phyloP scores from a whole-genome alignment of 768 basidiomycete species.

The Boletus rubescentipes region DNA sequence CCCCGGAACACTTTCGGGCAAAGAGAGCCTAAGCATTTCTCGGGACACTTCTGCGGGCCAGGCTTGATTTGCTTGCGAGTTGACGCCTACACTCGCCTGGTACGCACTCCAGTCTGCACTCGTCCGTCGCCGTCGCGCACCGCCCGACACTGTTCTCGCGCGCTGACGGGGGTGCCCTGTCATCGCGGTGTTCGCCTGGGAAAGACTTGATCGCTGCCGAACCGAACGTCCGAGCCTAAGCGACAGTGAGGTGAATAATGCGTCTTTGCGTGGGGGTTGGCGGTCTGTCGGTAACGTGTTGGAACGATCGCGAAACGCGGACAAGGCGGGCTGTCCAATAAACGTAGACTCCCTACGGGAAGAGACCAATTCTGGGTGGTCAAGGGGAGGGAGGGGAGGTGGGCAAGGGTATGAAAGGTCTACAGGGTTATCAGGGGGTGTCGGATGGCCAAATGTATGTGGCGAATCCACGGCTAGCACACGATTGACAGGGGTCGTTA shows the following conservation, averaged over 20 bases:
- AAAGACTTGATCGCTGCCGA: conserved; percentile 30
- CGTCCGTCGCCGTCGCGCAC: conserved; percentile 42
- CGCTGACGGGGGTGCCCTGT: conserved; percentile 18
- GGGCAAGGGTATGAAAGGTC: conserved; percentile 31
- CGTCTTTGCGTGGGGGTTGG: conserved; percentile 17
- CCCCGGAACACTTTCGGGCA: conserved; percentile 30
- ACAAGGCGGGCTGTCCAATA: not conserved
- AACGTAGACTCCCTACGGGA: conserved; percentile 20
- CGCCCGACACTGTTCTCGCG: conserved; percentile 33
- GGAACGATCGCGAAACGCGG: conserved; percentile 21
- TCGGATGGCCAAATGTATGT: conserved; percentile 40
- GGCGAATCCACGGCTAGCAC: conserved; percentile 35
- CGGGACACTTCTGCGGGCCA: conserved; percentile 63
- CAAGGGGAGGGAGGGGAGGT: conserved; percentile 55
- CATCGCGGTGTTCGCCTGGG: conserved; percentile 17
- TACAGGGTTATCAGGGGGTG: conserved; percentile 28
- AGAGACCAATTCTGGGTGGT: conserved; percentile 37
- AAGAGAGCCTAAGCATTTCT: conserved; percentile 51
- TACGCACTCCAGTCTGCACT: conserved; percentile 60
- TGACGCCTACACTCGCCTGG: conserved; percentile 41
- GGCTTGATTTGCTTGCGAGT: conserved; percentile 33
- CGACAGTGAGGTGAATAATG: conserved; percentile 23
- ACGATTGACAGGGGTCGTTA: conserved; percentile 29
- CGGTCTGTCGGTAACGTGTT: conserved; percentile 22
- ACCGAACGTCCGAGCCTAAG: conserved; percentile 27